These are phyloP conservation scores for Conticribra guillardii DNA, from an alignment of 108 stramenopile species.

Conservation along the genomic window DNA sequence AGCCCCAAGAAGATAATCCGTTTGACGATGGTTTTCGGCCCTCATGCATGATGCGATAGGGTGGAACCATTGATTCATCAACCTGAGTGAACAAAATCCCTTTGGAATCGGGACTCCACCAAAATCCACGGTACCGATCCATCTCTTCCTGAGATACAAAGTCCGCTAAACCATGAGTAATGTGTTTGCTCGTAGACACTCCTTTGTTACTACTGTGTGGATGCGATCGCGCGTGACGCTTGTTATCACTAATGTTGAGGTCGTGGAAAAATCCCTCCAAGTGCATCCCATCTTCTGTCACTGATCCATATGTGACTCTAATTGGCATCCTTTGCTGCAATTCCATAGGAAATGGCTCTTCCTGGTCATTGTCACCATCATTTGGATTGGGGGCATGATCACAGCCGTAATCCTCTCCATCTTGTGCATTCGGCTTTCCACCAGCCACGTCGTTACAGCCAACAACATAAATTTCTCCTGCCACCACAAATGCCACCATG, in stretches of 20 bases:
- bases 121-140: conserved; percentile 93
- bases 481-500: conserved; percentile 65
- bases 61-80: conserved; percentile 87
- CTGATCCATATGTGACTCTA: conserved; percentile 13
- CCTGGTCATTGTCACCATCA: neutral
- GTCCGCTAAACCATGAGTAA: conserved; percentile 89
- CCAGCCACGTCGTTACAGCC: conserved; percentile 20
- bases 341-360: neutral
- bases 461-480: conserved; percentile 67
- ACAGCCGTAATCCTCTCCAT: too few species aligned
- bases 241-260: neutral
- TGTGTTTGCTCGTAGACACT: conserved; percentile 31
- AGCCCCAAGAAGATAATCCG: neutral
- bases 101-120: conserved; percentile 81
- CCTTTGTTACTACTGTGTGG: neutral
- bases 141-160: conserved; percentile 96
- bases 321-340: neutral
- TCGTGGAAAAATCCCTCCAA: neutral
- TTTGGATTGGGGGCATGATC: neutral
- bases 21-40: conserved; percentile 27
- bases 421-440: too few species aligned
- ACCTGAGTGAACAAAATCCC: conserved; percentile 75
- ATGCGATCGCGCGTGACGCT: neutral
- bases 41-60: conserved; percentile 85
- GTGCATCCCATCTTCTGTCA: neutral